phyloP scores from a whole-genome alignment of 2,329 filamentous ascomycete species.

The Penicillium sp. region DNA sequence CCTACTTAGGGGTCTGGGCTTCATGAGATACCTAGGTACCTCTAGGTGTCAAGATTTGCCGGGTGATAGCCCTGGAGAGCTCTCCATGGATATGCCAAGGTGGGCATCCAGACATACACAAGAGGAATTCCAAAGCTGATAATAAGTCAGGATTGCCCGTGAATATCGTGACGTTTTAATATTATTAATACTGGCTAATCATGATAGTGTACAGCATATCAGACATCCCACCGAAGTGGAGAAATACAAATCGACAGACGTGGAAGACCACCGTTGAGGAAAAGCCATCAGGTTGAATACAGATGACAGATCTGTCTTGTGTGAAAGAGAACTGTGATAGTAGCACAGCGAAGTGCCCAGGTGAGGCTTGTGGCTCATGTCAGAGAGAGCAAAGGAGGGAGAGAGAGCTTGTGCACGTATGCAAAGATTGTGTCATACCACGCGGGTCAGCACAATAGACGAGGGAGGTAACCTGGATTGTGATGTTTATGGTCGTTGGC shows the following conservation, averaged over 20 bases:
- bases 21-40: too few relatives aligned
- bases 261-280: not conserved
- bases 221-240: slow-evolving; percentile 1
- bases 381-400: not conserved
- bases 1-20: too few relatives aligned
- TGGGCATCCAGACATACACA: not conserved
- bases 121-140: not conserved
- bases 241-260: slow-evolving; percentile 7
- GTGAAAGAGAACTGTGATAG: not conserved
- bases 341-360: slow-evolving; percentile 1
- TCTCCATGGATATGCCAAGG: not conserved
- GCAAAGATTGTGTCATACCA: not conserved
- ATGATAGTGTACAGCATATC: slow-evolving; percentile 11
- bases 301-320: not conserved
- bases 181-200: slow-evolving; percentile 12
- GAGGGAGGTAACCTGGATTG: too few relatives aligned
- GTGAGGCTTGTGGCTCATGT: not conserved
- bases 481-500: too few relatives aligned
- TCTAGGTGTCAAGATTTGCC: too few relatives aligned
- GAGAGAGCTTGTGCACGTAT: not conserved
- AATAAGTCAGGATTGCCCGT: not conserved
- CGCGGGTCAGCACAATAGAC: not conserved
- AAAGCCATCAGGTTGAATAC: not conserved
- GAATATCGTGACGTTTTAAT: slow-evolving; percentile 1
- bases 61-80: too few relatives aligned